A percentile compares a stretch with the other conserved stretches of the same genome.
phyloP scores from a whole-genome alignment of 139 green algal genomes.

The Haematococcus lacustris region DNA sequence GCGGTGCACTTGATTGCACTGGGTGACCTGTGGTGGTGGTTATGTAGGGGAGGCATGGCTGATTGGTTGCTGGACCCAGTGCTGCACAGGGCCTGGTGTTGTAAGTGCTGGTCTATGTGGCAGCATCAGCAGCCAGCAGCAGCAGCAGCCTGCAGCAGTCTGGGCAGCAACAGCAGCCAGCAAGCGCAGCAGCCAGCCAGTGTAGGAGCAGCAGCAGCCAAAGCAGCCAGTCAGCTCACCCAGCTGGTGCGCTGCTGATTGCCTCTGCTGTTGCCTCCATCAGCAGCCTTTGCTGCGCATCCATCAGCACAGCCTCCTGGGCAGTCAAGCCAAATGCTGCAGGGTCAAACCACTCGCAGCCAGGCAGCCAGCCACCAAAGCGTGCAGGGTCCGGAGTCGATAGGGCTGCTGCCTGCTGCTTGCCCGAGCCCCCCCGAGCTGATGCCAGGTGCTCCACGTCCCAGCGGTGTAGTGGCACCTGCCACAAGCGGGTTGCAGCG shows the following conservation, averaged over 20 bases:
- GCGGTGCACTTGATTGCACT: not conserved
- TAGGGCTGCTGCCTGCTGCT: constrained; percentile 2
- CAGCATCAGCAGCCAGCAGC: not conserved
- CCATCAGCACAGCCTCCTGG: constrained; percentile 71
- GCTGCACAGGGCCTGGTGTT: not conserved
- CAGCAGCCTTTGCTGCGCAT: constrained; percentile 69
- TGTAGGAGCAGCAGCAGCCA: not conserved
- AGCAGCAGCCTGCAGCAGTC: not conserved
- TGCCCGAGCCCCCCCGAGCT: no score
- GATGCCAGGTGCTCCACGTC: constrained; percentile 47
- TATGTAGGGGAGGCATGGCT: not conserved
- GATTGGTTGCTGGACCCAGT: not conserved
- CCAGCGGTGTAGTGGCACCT: constrained; percentile 47
- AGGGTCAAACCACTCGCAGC: constrained; percentile 63
- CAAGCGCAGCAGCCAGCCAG: not conserved
- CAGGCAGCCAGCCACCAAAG: constrained; percentile 64
- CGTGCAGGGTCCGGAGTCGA: constrained; percentile 19
- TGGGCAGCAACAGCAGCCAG: not conserved
- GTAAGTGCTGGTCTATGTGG: not conserved
- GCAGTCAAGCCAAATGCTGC: constrained; percentile 55
- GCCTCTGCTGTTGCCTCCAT: constrained; percentile 14
- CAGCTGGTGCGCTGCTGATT: not conserved
- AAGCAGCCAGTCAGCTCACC: not conserved
- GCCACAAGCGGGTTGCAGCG: constrained; percentile 2
- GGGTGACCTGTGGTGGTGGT: not conserved